Percentiles rank a stretch among this genome's conserved stretches.
Evolutionary conservation across 139 green algal species (phyloP).

Genomic region (Haematococcus sp.): DNA sequence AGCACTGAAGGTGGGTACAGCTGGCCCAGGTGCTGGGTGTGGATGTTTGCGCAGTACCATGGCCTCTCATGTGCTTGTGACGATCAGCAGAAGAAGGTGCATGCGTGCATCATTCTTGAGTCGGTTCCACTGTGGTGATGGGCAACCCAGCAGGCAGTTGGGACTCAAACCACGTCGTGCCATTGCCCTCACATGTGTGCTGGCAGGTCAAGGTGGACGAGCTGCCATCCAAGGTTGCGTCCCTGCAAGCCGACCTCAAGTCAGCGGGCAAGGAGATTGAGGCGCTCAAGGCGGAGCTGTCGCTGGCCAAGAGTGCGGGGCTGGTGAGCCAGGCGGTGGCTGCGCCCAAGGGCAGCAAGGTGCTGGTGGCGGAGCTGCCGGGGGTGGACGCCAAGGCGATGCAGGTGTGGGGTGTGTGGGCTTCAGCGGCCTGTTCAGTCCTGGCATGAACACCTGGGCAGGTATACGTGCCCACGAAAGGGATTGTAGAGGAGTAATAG

Average conservation of each 20-base stretch:
- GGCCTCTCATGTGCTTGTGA: too few species aligned
- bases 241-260: conserved; percentile 65
- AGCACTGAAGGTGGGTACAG: conserved; percentile 35
- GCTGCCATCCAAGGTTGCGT: conserved; percentile 46
- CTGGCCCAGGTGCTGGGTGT: background rate
- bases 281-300: conserved; percentile 62
- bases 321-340: conserved; percentile 37
- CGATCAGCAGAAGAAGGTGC: background rate
- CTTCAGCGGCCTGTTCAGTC: too few species aligned
- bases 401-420: background rate
- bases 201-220: conserved; percentile 50
- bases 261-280: conserved; percentile 61
- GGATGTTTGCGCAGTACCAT: background rate
- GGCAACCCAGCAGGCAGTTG: too few species aligned
- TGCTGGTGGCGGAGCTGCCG: conserved; percentile 73
- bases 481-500: too few species aligned
- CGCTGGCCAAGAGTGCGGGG: conserved; percentile 64
- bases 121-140: background rate
- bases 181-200: too few species aligned
- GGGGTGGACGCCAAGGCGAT: conserved; percentile 75
- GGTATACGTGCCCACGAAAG: background rate
- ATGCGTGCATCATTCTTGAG: background rate
- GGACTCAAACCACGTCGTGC: too few species aligned
- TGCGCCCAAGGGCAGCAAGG: conserved; percentile 32
- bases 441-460: background rate